These are phyloP conservation scores for Termitomyces sp. DNA, from an alignment of 768 basidiomycete species.

Conservation along the genomic window DNA sequence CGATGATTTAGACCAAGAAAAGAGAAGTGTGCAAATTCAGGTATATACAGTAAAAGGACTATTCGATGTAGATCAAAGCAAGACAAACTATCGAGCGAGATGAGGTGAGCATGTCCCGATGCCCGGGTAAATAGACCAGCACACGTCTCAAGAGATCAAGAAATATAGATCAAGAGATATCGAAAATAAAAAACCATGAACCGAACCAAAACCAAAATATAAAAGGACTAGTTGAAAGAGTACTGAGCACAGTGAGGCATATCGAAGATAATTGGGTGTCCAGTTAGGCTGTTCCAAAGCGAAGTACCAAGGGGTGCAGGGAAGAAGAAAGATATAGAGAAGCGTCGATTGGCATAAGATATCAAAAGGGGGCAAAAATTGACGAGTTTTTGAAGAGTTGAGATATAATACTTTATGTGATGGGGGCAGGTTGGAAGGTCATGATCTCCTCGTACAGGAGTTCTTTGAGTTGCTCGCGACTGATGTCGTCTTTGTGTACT, in stretches of 20 bases:
- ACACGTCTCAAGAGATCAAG: background rate
- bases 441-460: slow-evolving; percentile 93
- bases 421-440: slow-evolving; percentile 69
- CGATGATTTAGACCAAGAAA: background rate
- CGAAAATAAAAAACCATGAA: background rate
- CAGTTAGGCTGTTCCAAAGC: background rate
- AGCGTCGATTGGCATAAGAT: background rate
- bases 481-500: slow-evolving; percentile 96
- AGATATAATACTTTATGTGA: slow-evolving; percentile 38
- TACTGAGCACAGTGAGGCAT: background rate
- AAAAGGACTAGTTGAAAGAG: background rate
- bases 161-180: too few species aligned
- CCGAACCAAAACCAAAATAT: background rate
- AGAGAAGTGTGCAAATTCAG: background rate
- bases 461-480: slow-evolving; percentile 91
- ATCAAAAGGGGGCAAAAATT: background rate
- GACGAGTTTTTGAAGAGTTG: background rate
- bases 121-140: background rate
- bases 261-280: background rate
- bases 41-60: background rate
- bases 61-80: background rate
- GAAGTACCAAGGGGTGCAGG: background rate
- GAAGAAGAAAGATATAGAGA: background rate
- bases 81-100: background rate
- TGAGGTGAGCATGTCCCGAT: background rate